Evolutionary conservation across 176 grass and related monocot species (phyloP).

Genomic region (Hyparrhenia diplandra): DNA sequence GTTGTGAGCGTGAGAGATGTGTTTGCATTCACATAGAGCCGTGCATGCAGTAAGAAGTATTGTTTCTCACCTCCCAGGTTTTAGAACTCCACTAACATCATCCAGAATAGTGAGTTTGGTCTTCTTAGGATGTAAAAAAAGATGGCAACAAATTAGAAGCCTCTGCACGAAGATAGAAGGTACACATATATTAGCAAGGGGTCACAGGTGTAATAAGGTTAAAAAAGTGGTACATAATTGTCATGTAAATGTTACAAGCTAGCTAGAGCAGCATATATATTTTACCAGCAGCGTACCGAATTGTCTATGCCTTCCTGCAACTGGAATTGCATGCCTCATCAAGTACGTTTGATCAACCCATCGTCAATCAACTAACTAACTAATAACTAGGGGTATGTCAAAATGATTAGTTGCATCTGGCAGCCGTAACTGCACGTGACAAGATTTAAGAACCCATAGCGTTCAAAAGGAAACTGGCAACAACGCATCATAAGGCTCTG

Average conservation of each 20-base stretch:
- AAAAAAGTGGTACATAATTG: not conserved
- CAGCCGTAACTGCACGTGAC: constrained; percentile 11
- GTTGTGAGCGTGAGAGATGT: not conserved
- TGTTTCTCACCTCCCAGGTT: constrained; percentile 61
- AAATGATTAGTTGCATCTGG: not conserved
- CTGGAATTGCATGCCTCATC: not conserved
- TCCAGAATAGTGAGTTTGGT: constrained; percentile 59
- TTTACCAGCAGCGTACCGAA: not conserved
- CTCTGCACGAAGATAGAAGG: constrained; percentile 36
- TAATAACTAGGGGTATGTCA: not conserved
- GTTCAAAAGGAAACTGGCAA: not conserved
- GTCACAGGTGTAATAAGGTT: not conserved
- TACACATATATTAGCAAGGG: not conserved
- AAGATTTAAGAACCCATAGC: not conserved
- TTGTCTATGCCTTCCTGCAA: not conserved
- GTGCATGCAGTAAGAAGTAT: not conserved
- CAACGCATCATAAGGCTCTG: not conserved
- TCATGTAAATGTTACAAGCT: not conserved
- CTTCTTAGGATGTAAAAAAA: constrained; percentile 43
- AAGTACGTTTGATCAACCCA: not conserved
- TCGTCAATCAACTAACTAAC: not conserved
- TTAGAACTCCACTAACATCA: constrained; percentile 44
- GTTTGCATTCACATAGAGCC: not conserved
- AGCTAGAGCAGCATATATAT: not conserved
- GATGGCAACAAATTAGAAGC: constrained; percentile 38